Base-by-base conservation (phyloP, 805 yeast species). In the Wickerhamomyces kurtzmanii region DNA sequence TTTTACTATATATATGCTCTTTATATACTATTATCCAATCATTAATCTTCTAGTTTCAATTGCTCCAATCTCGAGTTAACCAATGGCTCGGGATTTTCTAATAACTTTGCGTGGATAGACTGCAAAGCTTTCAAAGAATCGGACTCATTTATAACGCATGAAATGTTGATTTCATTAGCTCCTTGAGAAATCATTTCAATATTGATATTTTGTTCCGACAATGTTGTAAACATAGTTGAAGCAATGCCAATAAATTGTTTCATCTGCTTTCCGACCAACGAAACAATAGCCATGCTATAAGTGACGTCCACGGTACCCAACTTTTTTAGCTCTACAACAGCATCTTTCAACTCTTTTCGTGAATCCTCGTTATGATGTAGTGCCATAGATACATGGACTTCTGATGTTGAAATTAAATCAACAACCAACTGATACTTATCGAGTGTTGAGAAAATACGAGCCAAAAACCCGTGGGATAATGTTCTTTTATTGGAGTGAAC, bases 151-250 rank as follows among this genome's bases (percentile, higher is more conserved):
- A 91, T 85, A 29, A 91, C 98, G 39, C 96, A 93, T 19, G 94
- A 82, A 29, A 91, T 91, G 53, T 91, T 91, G 48, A 91, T 91
- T 58, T 91, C 98, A 48, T 89, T 89, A 12, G 97, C 96, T 45
- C 98, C 98, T 66, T 91, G 98, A 32, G 86, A 73, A 57, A 91
- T 91, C 98, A 91, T 91, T 57, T 91, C 98, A 43, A 91, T 85
- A 57, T 91, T 91, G 49, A 91, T 80, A 25, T 72, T 71, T 45
- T 89, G 93, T 47, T 83, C 87, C 6, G 97, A 96, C 41, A 91
- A 63, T 2, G 93, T 84, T 43, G 86, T 76, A 62, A 91, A 91
- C 95, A 89, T 89, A 40, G 85, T 78, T 26, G 96, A 96, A 0
- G 98, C 98, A 50, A 85, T 87, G 49, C 98, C 98, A 35, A 91